phyloP scores from a whole-genome alignment of 441 rosid genomes.

The Gossypium armourianum region DNA sequence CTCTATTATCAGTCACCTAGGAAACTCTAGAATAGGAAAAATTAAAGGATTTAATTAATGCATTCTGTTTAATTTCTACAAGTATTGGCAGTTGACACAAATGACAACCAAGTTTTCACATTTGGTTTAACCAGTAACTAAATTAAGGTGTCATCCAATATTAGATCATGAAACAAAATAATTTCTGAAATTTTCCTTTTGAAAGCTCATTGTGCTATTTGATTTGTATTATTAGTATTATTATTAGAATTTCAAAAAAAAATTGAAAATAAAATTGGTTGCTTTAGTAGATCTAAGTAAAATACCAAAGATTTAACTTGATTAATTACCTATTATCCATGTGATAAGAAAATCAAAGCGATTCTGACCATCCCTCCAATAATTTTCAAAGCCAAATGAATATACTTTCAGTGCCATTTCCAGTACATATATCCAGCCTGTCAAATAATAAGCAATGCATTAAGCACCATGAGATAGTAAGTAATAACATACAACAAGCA shows the following conservation, averaged over 20 bases:
- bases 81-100: neutral
- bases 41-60: neutral
- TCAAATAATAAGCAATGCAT: slow-evolving; percentile 16
- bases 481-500: neutral
- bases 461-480: slow-evolving; percentile 8
- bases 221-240: slow-evolving; percentile 1
- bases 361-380: slow-evolving; percentile 95
- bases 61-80: neutral
- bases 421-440: slow-evolving; percentile 94
- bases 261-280: neutral
- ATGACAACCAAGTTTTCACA: neutral
- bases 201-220: neutral
- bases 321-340: slow-evolving; percentile 64
- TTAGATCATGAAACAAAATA: neutral
- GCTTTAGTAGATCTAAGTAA: neutral
- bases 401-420: slow-evolving; percentile 90
- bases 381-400: slow-evolving; percentile 73
- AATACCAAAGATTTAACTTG: neutral
- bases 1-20: neutral
- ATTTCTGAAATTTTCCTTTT: neutral
- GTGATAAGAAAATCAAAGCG: slow-evolving; percentile 87
- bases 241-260: neutral
- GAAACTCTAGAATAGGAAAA: neutral
- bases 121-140: neutral
- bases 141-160: neutral